Evolutionary conservation across 73 alveolate genomes (phyloP).

Genomic region (Tetrahymena borealis): DNA sequence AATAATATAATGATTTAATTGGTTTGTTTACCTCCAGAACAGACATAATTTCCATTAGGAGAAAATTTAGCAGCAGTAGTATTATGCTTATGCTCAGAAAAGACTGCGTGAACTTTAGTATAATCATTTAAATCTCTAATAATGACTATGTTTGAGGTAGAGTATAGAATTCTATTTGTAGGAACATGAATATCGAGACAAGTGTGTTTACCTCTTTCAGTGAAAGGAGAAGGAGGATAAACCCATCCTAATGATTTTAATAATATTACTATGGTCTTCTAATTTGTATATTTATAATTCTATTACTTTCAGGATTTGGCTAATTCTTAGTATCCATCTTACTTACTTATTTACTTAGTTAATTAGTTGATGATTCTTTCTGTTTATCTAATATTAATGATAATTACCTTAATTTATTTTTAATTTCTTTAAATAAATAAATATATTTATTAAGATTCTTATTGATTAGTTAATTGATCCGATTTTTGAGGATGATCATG

Average conservation of each 20-base stretch:
- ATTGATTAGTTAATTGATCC: neutral
- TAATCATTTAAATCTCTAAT: constrained; percentile 25
- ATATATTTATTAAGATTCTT: neutral
- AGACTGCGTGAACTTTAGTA: constrained; percentile 10
- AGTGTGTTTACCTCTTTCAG: constrained; percentile 39
- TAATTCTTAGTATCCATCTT: neutral
- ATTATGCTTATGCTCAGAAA: constrained; percentile 19
- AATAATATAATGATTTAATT: neutral
- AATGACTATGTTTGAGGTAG: constrained; percentile 23
- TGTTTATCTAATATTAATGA: too few relatives aligned
- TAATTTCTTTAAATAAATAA: neutral
- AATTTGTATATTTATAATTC: neutral
- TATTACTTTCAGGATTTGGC: neutral
- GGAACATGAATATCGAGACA: neutral
- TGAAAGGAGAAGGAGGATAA: constrained; percentile 30
- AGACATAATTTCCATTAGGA: constrained; percentile 35
- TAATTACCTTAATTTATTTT: too few relatives aligned
- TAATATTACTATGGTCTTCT: neutral
- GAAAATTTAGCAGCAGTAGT: constrained; percentile 36
- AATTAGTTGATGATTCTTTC: too few relatives aligned
- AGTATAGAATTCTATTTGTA: constrained; percentile 11
- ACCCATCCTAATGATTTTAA: neutral
- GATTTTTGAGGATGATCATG: neutral
- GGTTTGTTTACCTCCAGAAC: constrained; percentile 32
- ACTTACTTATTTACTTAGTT: neutral